Evolutionary conservation across 1,284 basidiomycete species (phyloP).

Genomic region (Meira nashicola): DNA sequence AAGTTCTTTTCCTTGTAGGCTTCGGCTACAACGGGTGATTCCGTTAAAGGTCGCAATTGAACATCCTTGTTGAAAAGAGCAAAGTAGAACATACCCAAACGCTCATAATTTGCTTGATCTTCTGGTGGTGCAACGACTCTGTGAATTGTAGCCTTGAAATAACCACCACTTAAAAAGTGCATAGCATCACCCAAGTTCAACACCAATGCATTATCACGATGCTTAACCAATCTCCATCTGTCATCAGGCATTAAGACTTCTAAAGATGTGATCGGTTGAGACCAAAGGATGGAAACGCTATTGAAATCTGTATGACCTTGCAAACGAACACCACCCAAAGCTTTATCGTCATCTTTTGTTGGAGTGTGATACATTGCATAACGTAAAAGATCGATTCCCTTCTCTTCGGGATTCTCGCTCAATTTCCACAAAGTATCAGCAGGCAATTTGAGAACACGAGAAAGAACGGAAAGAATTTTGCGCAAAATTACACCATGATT

Average conservation of each 20-base stretch:
- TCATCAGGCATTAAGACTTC: constrained; percentile 55
- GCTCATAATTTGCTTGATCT: constrained; percentile 53
- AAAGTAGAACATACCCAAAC: constrained; percentile 55
- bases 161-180: constrained; percentile 46
- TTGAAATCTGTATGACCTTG: constrained; percentile 57
- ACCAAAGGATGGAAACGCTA: constrained; percentile 54
- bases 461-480: constrained; percentile 55
- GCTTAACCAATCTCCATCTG: constrained; percentile 54
- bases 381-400: constrained; percentile 55
- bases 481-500: constrained; percentile 53
- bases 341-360: constrained; percentile 44
- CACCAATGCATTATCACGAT: constrained; percentile 49
- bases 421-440: constrained; percentile 56
- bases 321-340: constrained; percentile 53
- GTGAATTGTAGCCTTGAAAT: constrained; percentile 54
- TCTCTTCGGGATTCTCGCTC: constrained; percentile 52
- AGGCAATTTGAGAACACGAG: constrained; percentile 54
- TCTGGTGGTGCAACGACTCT: constrained; percentile 54
- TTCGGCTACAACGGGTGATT: constrained; percentile 46
- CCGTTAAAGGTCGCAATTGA: constrained; percentile 41
- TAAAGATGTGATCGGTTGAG: constrained; percentile 55
- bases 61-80: constrained; percentile 54
- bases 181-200: constrained; percentile 50
- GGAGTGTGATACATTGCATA: constrained; percentile 56
- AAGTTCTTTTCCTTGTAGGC: constrained; percentile 32